These are phyloP conservation scores for Brassica hybrid DNA, from an alignment of 441 rosid species.

Conservation along the genomic window DNA sequence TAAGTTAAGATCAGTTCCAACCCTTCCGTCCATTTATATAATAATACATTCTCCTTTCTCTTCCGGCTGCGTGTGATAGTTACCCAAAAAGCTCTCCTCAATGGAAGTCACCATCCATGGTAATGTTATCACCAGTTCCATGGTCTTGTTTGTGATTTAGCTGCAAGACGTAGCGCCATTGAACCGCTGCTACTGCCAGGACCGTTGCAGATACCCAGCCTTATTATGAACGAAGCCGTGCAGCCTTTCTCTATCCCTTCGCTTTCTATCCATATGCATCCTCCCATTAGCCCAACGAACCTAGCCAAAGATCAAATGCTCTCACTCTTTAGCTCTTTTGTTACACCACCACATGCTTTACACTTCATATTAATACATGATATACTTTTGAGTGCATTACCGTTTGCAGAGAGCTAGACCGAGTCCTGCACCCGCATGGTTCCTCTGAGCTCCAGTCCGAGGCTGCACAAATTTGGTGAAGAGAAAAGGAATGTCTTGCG, in stretches of 20 bases:
- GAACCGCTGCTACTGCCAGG: slow-evolving; percentile 42
- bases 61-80: slow-evolving; percentile 7
- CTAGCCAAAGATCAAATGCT: slow-evolving; percentile 45
- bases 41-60: slow-evolving; percentile 12
- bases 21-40: slow-evolving; percentile 22
- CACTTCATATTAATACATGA: not conserved
- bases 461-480: slow-evolving; percentile 73
- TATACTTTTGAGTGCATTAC: slow-evolving; percentile 42
- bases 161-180: slow-evolving; percentile 46
- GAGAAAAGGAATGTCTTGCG: slow-evolving; percentile 70
- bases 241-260: slow-evolving; percentile 81
- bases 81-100: slow-evolving; percentile 11
- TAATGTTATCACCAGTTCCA: slow-evolving; percentile 56
- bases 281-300: slow-evolving; percentile 89
- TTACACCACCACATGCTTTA: slow-evolving; percentile 17
- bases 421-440: slow-evolving; percentile 65
- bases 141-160: slow-evolving; percentile 50
- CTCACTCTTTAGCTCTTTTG: slow-evolving; percentile 17
- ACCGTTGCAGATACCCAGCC: slow-evolving; percentile 63
- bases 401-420: slow-evolving; percentile 92
- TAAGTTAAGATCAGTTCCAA: slow-evolving; percentile 27
- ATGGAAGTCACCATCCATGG: not conserved
- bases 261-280: slow-evolving; percentile 88
- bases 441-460: slow-evolving; percentile 55
- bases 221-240: slow-evolving; percentile 62